Conservation (phyloP, 1,284 basidiomycete species). For the Cryptococcus wingfieldii region DNA sequence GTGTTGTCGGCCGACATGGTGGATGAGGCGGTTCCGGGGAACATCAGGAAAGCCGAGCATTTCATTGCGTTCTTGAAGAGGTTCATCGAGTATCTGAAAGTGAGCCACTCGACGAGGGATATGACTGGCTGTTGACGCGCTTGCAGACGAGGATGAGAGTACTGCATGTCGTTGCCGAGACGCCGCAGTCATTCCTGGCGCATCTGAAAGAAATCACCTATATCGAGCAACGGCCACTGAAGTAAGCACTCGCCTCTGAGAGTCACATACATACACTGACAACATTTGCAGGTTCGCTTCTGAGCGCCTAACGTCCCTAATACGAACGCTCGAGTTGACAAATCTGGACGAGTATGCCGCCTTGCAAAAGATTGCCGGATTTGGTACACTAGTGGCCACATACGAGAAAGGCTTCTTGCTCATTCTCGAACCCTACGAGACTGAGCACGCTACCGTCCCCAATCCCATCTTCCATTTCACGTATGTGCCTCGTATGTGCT, state of each 20-base stretch:
- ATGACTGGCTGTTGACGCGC: not conserved
- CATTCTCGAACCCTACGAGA: slow-evolving; percentile 97
- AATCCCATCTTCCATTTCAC: slow-evolving; percentile 99
- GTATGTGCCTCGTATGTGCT: slow-evolving; percentile 52
- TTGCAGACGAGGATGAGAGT: slow-evolving; percentile 93
- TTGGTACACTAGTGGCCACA: slow-evolving; percentile 94
- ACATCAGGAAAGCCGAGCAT: slow-evolving; percentile 97
- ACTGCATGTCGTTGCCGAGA: slow-evolving; percentile 98
- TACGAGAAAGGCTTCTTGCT: slow-evolving; percentile 98
- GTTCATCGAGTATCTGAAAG: slow-evolving; percentile 98
- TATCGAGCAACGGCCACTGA: slow-evolving; percentile 91
- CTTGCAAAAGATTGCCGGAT: slow-evolving; percentile 91
- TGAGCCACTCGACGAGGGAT: slow-evolving; percentile 39
- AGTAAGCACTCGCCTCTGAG: slow-evolving; percentile 54
- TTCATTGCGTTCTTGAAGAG: slow-evolving; percentile 98
- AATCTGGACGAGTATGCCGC: slow-evolving; percentile 87
- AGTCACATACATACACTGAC: not conserved
- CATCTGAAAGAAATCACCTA: slow-evolving; percentile 99
- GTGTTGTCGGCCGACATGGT: slow-evolving; percentile 93
- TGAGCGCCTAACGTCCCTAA: slow-evolving; percentile 88
- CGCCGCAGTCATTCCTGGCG: slow-evolving; percentile 94
- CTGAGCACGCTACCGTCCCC: slow-evolving; percentile 95
- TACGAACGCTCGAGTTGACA: slow-evolving; percentile 85
- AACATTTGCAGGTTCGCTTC: slow-evolving; percentile 74
- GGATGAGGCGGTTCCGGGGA: slow-evolving; percentile 93